Evolutionary conservation across 1,139 yeast species (phyloP).

Genomic region (Hansenula sp.): DNA sequence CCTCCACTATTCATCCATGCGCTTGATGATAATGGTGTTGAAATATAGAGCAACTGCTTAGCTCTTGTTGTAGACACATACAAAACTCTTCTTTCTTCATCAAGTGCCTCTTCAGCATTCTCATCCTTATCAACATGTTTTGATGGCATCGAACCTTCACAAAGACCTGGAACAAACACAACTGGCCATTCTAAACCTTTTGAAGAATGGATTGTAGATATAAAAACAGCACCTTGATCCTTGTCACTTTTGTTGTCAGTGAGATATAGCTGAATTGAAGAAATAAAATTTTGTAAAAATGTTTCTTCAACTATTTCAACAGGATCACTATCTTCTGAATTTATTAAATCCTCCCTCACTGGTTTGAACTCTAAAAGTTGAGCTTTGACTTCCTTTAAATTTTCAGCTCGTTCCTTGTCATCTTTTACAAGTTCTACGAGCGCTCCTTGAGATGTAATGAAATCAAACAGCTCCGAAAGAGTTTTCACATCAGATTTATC

Average conservation of each 20-base stretch:
- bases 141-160: constrained; percentile 58
- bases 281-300: constrained; percentile 48
- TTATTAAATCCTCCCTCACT: constrained; percentile 25
- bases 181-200: constrained; percentile 96
- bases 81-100: constrained; percentile 80
- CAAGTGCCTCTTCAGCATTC: constrained; percentile 32
- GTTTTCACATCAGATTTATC: constrained; percentile 11
- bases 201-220: constrained; percentile 85
- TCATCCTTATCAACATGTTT: constrained; percentile 33
- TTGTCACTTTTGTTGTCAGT: constrained; percentile 15
- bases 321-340: constrained; percentile 1
- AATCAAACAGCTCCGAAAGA: constrained; percentile 15
- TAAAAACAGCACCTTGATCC: constrained; percentile 27
- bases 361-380: constrained; percentile 38
- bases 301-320: constrained; percentile 1
- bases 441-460: constrained; percentile 29
- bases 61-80: constrained; percentile 91
- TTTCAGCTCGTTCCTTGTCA: constrained; percentile 24
- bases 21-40: constrained; percentile 15
- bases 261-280: constrained; percentile 53
- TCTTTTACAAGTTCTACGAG: constrained; percentile 31
- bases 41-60: constrained; percentile 39
- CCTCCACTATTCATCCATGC: constrained; percentile 1
- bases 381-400: constrained; percentile 40
- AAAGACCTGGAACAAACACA: constrained; percentile 73